Evolutionary conservation across 1,139 yeast species (phyloP).

Genomic region (Diutina neorugosa): DNA sequence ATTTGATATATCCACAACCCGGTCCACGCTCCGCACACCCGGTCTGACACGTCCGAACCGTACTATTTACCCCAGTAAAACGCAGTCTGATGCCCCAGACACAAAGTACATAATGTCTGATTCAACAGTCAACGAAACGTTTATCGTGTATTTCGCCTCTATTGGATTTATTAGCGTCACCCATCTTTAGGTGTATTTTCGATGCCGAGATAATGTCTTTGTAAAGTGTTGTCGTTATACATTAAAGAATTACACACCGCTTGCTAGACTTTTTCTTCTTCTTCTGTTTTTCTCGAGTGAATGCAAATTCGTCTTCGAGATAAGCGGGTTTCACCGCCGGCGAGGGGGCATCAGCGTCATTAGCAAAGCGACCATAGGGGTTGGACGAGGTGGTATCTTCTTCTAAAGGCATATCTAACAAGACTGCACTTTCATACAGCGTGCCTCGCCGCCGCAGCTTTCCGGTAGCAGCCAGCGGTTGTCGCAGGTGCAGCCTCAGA

Average conservation of each 20-base stretch:
- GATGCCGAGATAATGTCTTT: too few species aligned
- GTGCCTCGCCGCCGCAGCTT: background rate
- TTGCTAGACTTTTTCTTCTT: background rate
- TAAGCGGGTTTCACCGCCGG: background rate
- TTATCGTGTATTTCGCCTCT: too few species aligned
- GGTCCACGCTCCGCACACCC: too few species aligned
- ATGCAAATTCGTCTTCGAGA: background rate
- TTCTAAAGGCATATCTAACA: background rate
- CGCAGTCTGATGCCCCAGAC: too few species aligned
- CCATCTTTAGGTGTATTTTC: too few species aligned
- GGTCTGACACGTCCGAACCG: too few species aligned
- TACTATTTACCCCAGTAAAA: too few species aligned
- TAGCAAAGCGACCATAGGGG: slow-evolving; percentile 1
- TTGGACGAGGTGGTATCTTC: background rate
- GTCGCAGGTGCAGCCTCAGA: background rate
- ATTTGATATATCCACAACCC: too few species aligned
- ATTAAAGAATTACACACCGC: background rate
- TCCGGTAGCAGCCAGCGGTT: background rate
- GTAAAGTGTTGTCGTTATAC: background rate
- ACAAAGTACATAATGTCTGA: too few species aligned
- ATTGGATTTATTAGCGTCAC: too few species aligned
- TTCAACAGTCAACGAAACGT: background rate
- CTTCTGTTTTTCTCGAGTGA: background rate
- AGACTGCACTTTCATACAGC: background rate
- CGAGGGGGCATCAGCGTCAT: background rate